phyloP scores from a whole-genome alignment of 2,329 filamentous ascomycete genomes.

The Cucurbitaria berberidis region DNA sequence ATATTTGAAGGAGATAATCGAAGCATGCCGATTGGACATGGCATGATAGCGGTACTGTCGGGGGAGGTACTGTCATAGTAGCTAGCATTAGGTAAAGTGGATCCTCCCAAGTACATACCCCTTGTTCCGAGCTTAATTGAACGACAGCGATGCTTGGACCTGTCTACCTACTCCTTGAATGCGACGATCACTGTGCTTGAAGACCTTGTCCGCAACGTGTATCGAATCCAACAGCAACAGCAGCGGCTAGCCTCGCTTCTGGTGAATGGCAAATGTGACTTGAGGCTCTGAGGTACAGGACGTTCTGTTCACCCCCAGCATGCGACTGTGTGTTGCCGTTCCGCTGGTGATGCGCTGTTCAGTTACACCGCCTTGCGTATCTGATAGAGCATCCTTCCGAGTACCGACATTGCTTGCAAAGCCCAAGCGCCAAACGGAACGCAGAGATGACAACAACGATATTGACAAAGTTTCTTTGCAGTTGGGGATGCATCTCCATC shows the following conservation, averaged over 20 bases:
- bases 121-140: not conserved
- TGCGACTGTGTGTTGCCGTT: not conserved
- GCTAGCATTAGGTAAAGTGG: not conserved
- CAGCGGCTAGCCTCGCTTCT: not conserved
- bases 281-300: not conserved
- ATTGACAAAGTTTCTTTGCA: not conserved
- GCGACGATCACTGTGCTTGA: not conserved
- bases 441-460: not conserved
- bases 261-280: not conserved
- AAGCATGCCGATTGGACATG: not conserved
- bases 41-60: not conserved
- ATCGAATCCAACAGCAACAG: not conserved
- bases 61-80: not conserved
- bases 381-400: not conserved
- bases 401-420: not conserved
- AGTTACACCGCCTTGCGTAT: slow-evolving; percentile 1
- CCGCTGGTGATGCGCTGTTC: slow-evolving; percentile 1
- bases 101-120: not conserved
- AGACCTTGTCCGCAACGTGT: not conserved
- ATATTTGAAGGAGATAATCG: not conserved
- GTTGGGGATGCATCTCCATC: not conserved
- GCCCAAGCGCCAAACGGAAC: not conserved
- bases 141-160: not conserved
- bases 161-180: not conserved
- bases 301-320: not conserved